phyloP scores from a whole-genome alignment of 805 yeast genomes.

The Wickerhamiella musiphila region DNA sequence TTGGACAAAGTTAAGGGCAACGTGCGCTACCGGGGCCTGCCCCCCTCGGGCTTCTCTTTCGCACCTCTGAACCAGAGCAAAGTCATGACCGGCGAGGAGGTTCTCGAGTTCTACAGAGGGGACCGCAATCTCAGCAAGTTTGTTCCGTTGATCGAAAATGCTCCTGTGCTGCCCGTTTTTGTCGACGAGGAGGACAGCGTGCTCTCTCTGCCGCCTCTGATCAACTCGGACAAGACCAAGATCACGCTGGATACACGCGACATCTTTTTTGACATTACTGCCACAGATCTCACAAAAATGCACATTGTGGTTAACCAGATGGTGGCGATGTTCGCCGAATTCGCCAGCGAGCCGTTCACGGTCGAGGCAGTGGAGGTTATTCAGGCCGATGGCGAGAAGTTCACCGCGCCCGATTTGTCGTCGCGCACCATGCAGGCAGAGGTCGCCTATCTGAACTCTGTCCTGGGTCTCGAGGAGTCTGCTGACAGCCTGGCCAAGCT shows the following conservation, averaged over 20 bases:
- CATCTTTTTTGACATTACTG: slow-evolving; percentile 85
- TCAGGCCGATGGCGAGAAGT: slow-evolving; percentile 58
- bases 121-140: slow-evolving; percentile 83
- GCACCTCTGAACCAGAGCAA: slow-evolving; percentile 26
- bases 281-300: slow-evolving; percentile 85
- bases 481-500: slow-evolving; percentile 51
- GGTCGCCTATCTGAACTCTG: slow-evolving; percentile 72
- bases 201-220: slow-evolving; percentile 91
- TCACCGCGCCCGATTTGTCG: slow-evolving; percentile 52
- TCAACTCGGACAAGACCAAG: slow-evolving; percentile 82
- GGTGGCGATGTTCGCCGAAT: slow-evolving; percentile 89
- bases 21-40: slow-evolving; percentile 71
- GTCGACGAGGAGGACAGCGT: slow-evolving; percentile 60
- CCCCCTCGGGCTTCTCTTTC: slow-evolving; percentile 57
- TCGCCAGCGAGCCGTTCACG: slow-evolving; percentile 64
- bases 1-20: slow-evolving; percentile 64
- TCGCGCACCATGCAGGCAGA: slow-evolving; percentile 61
- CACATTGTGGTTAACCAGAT: slow-evolving; percentile 83
- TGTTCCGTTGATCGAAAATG: slow-evolving; percentile 71
- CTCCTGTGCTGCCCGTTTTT: slow-evolving; percentile 83
- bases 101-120: slow-evolving; percentile 78
- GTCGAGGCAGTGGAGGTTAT: slow-evolving; percentile 80
- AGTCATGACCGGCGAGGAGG: slow-evolving; percentile 51
- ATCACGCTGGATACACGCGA: slow-evolving; percentile 70
- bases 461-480: slow-evolving; percentile 65